Evolutionary conservation across 2,329 filamentous ascomycete genomes (phyloP).

Genomic region (Aschersonia sp.): DNA sequence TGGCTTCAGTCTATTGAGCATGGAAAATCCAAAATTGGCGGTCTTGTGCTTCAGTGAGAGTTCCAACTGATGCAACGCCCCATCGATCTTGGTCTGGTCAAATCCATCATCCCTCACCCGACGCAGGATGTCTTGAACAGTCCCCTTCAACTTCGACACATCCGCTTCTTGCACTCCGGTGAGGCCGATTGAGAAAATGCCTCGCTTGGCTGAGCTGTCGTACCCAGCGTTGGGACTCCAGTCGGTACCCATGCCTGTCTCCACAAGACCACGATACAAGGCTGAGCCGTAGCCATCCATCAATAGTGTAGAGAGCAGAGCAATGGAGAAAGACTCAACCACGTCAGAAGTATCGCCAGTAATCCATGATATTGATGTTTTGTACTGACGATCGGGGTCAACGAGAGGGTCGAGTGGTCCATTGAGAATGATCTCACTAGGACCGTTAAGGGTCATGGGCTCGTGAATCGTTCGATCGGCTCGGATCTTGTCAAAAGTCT

Average conservation of each 20-base stretch:
- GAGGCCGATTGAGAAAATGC: slow-evolving; percentile 80
- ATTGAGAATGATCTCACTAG: slow-evolving; percentile 53
- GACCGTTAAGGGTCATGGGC: slow-evolving; percentile 60
- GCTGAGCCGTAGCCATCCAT: slow-evolving; percentile 94
- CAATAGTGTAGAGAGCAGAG: slow-evolving; percentile 68
- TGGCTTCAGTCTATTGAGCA: slow-evolving; percentile 78
- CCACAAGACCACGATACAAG: slow-evolving; percentile 76
- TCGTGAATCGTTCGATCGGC: slow-evolving; percentile 60
- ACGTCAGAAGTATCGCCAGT: slow-evolving; percentile 72
- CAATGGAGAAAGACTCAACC: slow-evolving; percentile 76
- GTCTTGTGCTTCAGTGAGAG: slow-evolving; percentile 93
- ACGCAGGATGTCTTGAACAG: slow-evolving; percentile 57
- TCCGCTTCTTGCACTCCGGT: slow-evolving; percentile 79
- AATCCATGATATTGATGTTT: slow-evolving; percentile 89
- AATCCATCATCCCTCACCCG: slow-evolving; percentile 66
- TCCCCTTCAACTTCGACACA: slow-evolving; percentile 60
- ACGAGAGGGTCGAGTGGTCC: slow-evolving; percentile 82
- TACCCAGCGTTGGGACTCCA: slow-evolving; percentile 93
- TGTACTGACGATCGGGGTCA: slow-evolving; percentile 74
- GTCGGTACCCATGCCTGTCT: slow-evolving; percentile 79
- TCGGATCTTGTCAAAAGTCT: slow-evolving; percentile 55
- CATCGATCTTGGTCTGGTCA: slow-evolving; percentile 80
- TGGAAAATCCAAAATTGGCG: slow-evolving; percentile 80
- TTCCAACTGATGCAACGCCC: slow-evolving; percentile 86
- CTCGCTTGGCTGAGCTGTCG: slow-evolving; percentile 60